Percentiles rank a stretch among this genome's conserved stretches.
phyloP scores from a whole-genome alignment of 2,329 filamentous ascomycete genomes.

The Niveomyces coronatus region DNA sequence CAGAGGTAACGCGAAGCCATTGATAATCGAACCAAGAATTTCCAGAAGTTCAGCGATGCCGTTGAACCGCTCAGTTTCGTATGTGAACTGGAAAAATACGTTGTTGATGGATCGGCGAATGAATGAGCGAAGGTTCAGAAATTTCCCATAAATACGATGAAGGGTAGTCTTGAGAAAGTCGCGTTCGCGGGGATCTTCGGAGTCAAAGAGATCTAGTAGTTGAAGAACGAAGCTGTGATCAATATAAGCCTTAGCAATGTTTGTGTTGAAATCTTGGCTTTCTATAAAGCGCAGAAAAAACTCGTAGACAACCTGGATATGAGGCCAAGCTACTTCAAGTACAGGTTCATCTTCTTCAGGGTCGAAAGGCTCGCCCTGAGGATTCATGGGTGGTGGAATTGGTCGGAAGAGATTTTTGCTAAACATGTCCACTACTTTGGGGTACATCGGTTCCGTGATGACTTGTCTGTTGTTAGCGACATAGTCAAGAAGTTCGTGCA shows the following conservation, averaged over 20 bases:
- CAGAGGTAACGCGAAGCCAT: slow-evolving; percentile 89
- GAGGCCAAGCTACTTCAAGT: slow-evolving; percentile 95
- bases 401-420: slow-evolving; percentile 96
- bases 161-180: slow-evolving; percentile 98
- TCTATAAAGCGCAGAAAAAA: slow-evolving; percentile 99
- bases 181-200: slow-evolving; percentile 89
- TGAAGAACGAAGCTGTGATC: slow-evolving; percentile 96
- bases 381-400: slow-evolving; percentile 93
- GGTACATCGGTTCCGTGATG: slow-evolving; percentile 98
- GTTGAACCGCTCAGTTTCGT: slow-evolving; percentile 97
- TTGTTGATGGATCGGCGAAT: slow-evolving; percentile 99
- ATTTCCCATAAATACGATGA: slow-evolving; percentile 97
- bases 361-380: slow-evolving; percentile 95
- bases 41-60: slow-evolving; percentile 94
- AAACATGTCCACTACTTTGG: slow-evolving; percentile 97
- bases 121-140: slow-evolving; percentile 92
- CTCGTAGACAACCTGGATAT: slow-evolving; percentile 98
- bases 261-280: slow-evolving; percentile 99
- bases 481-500: slow-evolving; percentile 95
- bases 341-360: slow-evolving; percentile 98
- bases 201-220: slow-evolving; percentile 95
- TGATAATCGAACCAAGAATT: slow-evolving; percentile 97
- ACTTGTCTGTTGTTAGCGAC: slow-evolving; percentile 97
- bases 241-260: slow-evolving; percentile 97
- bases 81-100: slow-evolving; percentile 99